phyloP scores from a whole-genome alignment of 345 rosid species.

The Salix viminalis region DNA sequence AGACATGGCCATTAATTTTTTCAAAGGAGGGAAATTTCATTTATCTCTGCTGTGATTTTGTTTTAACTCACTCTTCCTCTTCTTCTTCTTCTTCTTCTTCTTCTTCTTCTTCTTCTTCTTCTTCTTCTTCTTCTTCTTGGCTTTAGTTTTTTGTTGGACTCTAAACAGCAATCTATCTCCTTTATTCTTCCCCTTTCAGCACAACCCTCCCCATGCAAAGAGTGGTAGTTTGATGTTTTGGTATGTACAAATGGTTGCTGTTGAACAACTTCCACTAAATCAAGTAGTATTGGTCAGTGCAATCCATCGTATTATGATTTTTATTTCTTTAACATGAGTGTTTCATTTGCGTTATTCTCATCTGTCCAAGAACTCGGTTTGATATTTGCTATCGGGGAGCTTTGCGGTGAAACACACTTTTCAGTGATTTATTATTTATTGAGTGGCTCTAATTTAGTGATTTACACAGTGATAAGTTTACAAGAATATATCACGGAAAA shows the following conservation, averaged over 20 bases:
- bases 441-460: too few relatives aligned
- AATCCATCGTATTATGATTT: slow-evolving; percentile 2
- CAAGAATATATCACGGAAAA: background rate
- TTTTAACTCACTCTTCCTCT: background rate
- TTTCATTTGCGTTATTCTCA: background rate
- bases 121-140: background rate
- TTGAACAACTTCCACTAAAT: slow-evolving; percentile 1
- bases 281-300: background rate
- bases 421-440: background rate
- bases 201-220: background rate
- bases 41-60: background rate
- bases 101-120: background rate
- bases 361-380: background rate
- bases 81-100: background rate
- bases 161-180: background rate
- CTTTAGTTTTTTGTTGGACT: background rate
- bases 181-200: background rate
- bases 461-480: background rate
- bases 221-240: slow-evolving; percentile 2
- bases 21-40: background rate
- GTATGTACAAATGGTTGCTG: slow-evolving; percentile 26
- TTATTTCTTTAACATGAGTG: too few relatives aligned
- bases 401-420: background rate
- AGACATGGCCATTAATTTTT: background rate
- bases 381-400: background rate